A percentile compares a stretch with the other conserved stretches of the same genome.
phyloP scores from a whole-genome alignment of 768 basidiomycete genomes.

The Tricholoma sp. region DNA sequence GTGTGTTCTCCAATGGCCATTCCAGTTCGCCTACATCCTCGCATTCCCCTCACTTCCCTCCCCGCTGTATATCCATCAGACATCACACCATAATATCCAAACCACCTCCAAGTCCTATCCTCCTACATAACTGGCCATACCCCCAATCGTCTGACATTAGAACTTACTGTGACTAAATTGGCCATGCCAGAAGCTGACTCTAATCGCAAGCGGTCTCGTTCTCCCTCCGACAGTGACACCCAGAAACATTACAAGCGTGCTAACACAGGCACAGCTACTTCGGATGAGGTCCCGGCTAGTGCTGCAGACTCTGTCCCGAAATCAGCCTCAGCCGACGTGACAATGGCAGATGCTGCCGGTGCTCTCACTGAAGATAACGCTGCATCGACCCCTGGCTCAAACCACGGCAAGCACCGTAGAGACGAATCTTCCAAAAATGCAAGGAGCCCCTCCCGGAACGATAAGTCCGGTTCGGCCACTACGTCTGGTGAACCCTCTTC shows the following conservation, averaged over 20 bases:
- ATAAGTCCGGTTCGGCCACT: conserved; percentile 40
- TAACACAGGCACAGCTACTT: conserved; percentile 67
- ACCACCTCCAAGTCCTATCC: conserved; percentile 34
- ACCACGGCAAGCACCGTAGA: conserved; percentile 36
- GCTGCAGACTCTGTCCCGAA: conserved; percentile 40
- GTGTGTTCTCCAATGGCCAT: conserved; percentile 20
- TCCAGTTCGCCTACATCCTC: conserved; percentile 43
- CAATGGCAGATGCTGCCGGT: conserved; percentile 57
- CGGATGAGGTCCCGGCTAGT: conserved; percentile 58
- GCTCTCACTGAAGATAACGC: conserved; percentile 51
- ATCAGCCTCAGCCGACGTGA: conserved; percentile 51
- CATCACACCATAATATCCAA: conserved; percentile 31
- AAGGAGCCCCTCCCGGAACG: conserved; percentile 25
- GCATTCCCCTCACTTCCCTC: conserved; percentile 56
- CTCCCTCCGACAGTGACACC: conserved; percentile 75
- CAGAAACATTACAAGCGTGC: conserved; percentile 79
- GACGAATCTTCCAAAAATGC: conserved; percentile 34
- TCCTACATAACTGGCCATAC: conserved; percentile 39
- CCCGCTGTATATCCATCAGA: conserved; percentile 50
- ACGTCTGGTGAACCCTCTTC: conserved; percentile 49
- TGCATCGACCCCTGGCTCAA: conserved; percentile 48
- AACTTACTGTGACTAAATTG: conserved; percentile 45
- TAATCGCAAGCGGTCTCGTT: conserved; percentile 83
- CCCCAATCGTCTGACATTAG: conserved; percentile 27
- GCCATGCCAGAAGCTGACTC: conserved; percentile 85